phyloP scores from a whole-genome alignment of 1,139 yeast species.

The Yamadazyma friedrichii region DNA sequence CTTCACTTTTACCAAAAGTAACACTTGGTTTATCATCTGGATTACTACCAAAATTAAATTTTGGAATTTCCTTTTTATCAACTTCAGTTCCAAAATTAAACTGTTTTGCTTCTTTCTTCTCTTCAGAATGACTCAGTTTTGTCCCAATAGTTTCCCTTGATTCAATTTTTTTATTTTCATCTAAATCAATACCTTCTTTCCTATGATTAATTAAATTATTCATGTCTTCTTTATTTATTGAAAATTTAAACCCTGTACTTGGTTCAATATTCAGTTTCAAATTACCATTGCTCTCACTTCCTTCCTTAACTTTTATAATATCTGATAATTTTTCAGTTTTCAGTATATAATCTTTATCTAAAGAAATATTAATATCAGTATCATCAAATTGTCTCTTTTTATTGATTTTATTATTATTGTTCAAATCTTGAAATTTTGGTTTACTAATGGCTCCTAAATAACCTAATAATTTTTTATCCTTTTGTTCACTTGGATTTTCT shows the following conservation, averaged over 20 bases:
- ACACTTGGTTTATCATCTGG: slow-evolving; percentile 5
- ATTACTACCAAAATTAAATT: neutral
- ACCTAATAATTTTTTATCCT: slow-evolving; percentile 23
- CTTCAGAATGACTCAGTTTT: slow-evolving; percentile 3
- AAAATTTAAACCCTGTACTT: slow-evolving; percentile 39
- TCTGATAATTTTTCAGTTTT: slow-evolving; percentile 26
- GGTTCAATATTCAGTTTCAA: slow-evolving; percentile 23
- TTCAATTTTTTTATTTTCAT: slow-evolving; percentile 6
- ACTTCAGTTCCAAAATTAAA: slow-evolving; percentile 4
- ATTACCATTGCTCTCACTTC: slow-evolving; percentile 5
- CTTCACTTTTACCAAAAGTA: slow-evolving; percentile 5
- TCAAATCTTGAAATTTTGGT: slow-evolving; percentile 23
- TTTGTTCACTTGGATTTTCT: slow-evolving; percentile 7
- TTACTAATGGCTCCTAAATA: slow-evolving; percentile 31
- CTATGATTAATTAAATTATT: slow-evolving; percentile 22
- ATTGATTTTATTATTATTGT: slow-evolving; percentile 1
- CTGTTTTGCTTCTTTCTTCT: neutral
- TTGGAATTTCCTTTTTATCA: slow-evolving; percentile 1
- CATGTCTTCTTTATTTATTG: slow-evolving; percentile 28
- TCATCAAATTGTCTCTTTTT: slow-evolving; percentile 12
- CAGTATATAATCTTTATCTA: slow-evolving; percentile 29
- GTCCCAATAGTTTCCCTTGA: neutral
- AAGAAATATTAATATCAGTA: slow-evolving; percentile 8
- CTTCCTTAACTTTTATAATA: slow-evolving; percentile 31
- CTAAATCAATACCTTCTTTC: slow-evolving; percentile 15